Base-by-base conservation (phyloP, 2,329 filamentous ascomycete species). In the Calonectria honghensis region DNA sequence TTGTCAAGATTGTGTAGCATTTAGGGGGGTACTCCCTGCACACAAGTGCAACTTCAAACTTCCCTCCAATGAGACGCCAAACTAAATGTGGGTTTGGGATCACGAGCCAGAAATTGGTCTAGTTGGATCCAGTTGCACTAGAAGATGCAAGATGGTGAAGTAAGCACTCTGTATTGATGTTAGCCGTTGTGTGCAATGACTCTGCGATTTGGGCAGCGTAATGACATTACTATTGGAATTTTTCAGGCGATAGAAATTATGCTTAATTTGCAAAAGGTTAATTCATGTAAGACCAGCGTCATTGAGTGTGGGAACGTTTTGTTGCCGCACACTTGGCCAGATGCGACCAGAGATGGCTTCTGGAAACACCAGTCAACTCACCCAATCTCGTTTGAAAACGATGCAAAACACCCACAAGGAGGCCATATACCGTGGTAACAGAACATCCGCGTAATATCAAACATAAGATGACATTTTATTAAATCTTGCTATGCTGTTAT, bases 1-100 rank as follows among this genome's bases (percentile, higher is more conserved):
- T 41, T 41, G 57, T 63, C 39, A 24, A 37, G 39, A 41, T 63
- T 63, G 57, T 39, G 57, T 63, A 41, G 37, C 14, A 27, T 20
- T 24, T 63, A 20, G 37, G 24, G n/a, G 57, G 57, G 57, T 63
- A 18, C 24, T 41, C 57, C 57, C 57, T 63, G 57, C 27, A 63
- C 13, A 20, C 5, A 7, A 29, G 57, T 29, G 57, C 35, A 41
- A 20, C 27, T 41, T 63, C 57, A 16, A 27, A 18, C 24, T 20
- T 29, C 18, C 57, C 57, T 41, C 57, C 57, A 63, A 63, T 63
- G 16, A 20, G 24, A 13, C 35, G 35, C 37, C 24, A 24, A 41
- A 41, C 57, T 41, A 29, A 41, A 41, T 63, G 57, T 63, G 57
- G 57, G 57, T 20, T 63, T 20, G 20, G 35, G 24, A 63, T 41